Conservation (phyloP, 805 yeast species). For the Komagataella ulmi region DNA sequence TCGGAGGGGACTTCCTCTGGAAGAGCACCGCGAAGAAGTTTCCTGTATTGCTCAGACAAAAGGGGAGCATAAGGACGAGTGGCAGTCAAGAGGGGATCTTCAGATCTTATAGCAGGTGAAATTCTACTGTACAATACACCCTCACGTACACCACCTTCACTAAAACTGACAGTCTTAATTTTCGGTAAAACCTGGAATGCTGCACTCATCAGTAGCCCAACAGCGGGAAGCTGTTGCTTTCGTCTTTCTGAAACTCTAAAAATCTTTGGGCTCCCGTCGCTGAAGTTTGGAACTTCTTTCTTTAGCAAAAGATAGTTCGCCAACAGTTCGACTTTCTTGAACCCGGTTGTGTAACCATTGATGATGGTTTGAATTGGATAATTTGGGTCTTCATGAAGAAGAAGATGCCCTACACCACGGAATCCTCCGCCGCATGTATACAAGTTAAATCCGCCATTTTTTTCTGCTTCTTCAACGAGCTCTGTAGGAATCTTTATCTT, state of each 20-base stretch:
- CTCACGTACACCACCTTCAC: constrained; percentile 71
- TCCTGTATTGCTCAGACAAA: constrained; percentile 41
- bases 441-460: constrained; percentile 47
- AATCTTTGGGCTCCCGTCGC: constrained; percentile 23
- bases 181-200: constrained; percentile 49
- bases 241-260: constrained; percentile 57
- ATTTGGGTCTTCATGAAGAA: constrained; percentile 32
- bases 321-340: constrained; percentile 33
- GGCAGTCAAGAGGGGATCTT: constrained; percentile 60
- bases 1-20: constrained; percentile 47
- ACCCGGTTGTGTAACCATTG: constrained; percentile 53
- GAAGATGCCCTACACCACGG: constrained; percentile 53
- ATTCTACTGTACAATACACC: constrained; percentile 56
- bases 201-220: constrained; percentile 47
- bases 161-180: constrained; percentile 49
- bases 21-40: constrained; percentile 38
- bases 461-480: constrained; percentile 33
- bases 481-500: constrained; percentile 38
- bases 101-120: constrained; percentile 40
- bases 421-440: constrained; percentile 68
- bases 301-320: constrained; percentile 38
- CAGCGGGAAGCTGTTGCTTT: constrained; percentile 57
- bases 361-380: constrained; percentile 63
- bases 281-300: constrained; percentile 28
- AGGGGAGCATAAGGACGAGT: constrained; percentile 63